Evolutionary conservation across 2,329 filamentous ascomycete genomes (phyloP).

Genomic region (Monosporascus sp.): DNA sequence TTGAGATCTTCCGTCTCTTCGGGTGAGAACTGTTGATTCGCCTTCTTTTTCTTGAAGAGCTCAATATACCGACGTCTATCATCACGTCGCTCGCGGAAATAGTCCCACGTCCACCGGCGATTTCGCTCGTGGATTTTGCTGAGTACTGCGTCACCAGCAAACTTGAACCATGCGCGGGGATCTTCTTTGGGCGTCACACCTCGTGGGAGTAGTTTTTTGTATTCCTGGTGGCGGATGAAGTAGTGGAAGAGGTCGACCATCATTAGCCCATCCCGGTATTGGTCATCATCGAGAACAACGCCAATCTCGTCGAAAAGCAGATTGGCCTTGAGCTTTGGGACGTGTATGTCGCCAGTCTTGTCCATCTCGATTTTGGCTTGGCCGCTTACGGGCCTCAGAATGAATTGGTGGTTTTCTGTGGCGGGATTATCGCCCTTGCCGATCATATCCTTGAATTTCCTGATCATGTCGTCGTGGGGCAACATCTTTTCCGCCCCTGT

Average conservation of each 20-base stretch:
- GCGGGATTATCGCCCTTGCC: constrained; percentile 58
- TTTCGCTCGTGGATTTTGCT: constrained; percentile 95
- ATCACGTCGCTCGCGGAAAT: constrained; percentile 87
- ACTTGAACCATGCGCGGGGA: constrained; percentile 84
- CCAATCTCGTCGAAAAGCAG: constrained; percentile 96
- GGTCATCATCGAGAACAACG: constrained; percentile 93
- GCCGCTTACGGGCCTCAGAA: constrained; percentile 91
- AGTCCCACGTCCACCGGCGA: constrained; percentile 90
- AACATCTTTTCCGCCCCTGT: constrained; percentile 54
- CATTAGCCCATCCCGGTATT: constrained; percentile 97
- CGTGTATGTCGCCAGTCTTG: constrained; percentile 76
- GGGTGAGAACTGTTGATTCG: constrained; percentile 62
- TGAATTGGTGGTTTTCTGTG: constrained; percentile 71
- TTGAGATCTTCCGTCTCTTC: constrained; percentile 69
- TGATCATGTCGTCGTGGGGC: constrained; percentile 70
- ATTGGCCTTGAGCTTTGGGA: constrained; percentile 83
- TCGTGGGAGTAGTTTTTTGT: constrained; percentile 87
- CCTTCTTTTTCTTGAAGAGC: constrained; percentile 90
- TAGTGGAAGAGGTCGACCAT: constrained; percentile 98
- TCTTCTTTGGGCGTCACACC: constrained; percentile 77
- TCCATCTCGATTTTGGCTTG: constrained; percentile 92
- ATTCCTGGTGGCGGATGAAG: constrained; percentile 95
- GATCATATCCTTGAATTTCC: constrained; percentile 74
- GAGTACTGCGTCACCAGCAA: constrained; percentile 83
- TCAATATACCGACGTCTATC: constrained; percentile 85